Percentiles rank a stretch among this genome's conserved stretches.
phyloP scores from a whole-genome alignment of 1,284 basidiomycete genomes.

The Ganoderma lucidum region DNA sequence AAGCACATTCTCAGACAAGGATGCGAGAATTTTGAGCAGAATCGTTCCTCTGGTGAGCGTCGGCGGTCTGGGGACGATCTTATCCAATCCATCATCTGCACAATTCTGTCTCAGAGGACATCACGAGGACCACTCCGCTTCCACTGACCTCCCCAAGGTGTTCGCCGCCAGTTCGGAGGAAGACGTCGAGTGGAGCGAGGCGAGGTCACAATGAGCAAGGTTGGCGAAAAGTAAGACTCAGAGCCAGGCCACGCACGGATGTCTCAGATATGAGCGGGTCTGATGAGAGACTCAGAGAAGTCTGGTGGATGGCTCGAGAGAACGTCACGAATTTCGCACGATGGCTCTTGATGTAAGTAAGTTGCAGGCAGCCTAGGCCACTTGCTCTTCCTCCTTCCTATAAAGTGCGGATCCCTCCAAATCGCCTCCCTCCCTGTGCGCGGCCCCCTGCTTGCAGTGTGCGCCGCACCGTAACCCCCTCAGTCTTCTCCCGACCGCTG shows the following conservation, averaged over 20 bases:
- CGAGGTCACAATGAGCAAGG: constrained; percentile 5
- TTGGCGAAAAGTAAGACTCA: background rate
- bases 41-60: background rate
- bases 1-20: constrained; percentile 1
- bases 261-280: background rate
- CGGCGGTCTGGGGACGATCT: constrained; percentile 7
- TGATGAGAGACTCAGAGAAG: background rate
- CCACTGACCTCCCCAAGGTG: background rate
- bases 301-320: background rate
- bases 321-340: constrained; percentile 22
- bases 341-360: background rate
- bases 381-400: constrained; percentile 8
- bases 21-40: constrained; percentile 5
- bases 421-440: constrained; percentile 9
- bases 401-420: constrained; percentile 11
- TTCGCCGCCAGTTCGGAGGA: background rate
- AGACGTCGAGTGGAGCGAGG: constrained; percentile 12
- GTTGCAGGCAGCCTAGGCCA: background rate
- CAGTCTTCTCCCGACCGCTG: constrained; percentile 3
- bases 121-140: constrained; percentile 4
- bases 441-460: constrained; percentile 7
- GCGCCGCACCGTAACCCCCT: background rate
- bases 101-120: constrained; percentile 2
- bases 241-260: background rate
- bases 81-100: constrained; percentile 18